A percentile compares a stretch with the other conserved stretches of the same genome.
Conservation (phyloP, 2,329 filamentous ascomycete genomes). For the Cercospora zeae-maydis region DNA sequence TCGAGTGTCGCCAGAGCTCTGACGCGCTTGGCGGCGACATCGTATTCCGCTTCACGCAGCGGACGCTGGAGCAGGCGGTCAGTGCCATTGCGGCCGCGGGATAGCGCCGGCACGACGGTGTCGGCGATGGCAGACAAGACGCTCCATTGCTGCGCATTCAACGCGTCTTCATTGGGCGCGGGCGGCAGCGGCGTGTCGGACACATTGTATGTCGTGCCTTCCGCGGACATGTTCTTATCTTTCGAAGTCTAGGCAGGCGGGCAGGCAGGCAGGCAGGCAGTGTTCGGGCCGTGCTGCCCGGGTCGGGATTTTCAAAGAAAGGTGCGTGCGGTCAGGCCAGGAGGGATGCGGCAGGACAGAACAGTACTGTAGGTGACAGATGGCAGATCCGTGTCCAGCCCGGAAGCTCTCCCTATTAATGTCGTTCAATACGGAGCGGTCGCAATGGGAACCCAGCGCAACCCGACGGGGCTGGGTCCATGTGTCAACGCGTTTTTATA, state of each 20-base stretch:
- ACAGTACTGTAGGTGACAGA: background rate
- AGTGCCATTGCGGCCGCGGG: conserved; percentile 15
- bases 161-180: conserved; percentile 45
- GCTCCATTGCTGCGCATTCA: conserved; percentile 56
- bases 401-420: background rate
- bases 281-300: conserved; percentile 9
- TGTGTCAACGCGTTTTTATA: background rate
- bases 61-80: conserved; percentile 30
- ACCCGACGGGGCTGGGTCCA: background rate
- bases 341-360: no score
- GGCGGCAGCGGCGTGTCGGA: conserved; percentile 38
- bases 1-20: conserved; percentile 41
- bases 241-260: background rate
- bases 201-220: conserved; percentile 15
- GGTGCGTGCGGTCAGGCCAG: background rate
- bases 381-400: background rate
- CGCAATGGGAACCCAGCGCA: background rate
- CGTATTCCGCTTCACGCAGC: conserved; percentile 33
- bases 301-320: background rate
- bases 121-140: conserved; percentile 57
- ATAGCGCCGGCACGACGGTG: conserved; percentile 58
- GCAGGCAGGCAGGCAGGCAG: background rate
- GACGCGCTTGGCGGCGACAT: conserved; percentile 53
- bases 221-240: conserved; percentile 23
- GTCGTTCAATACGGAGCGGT: background rate